These are phyloP conservation scores for Leptographium wingfieldii DNA, from an alignment of 2,329 filamentous ascomycete genomes.

Conservation along the genomic window DNA sequence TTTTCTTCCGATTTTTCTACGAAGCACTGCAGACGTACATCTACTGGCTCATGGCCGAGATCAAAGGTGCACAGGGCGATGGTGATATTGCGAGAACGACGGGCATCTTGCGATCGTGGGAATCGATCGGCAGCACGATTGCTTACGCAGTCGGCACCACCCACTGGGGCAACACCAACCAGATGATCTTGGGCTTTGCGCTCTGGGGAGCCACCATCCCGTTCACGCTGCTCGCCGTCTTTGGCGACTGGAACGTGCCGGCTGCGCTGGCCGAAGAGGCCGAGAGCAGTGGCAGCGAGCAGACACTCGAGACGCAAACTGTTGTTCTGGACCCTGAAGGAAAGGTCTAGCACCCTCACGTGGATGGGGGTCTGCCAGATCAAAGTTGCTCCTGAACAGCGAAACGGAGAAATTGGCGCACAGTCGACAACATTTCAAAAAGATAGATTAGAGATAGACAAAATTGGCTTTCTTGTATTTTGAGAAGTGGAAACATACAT, in stretches of 20 bases:
- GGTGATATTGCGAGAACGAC: conserved; percentile 1
- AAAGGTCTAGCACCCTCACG: too few species aligned
- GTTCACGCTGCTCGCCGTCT: background rate
- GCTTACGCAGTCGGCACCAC: conserved; percentile 2
- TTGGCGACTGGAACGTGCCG: background rate
- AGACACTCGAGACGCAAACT: background rate
- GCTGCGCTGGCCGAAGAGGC: background rate
- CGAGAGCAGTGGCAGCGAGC: background rate
- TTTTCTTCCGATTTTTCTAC: too few species aligned
- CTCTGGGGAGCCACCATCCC: background rate
- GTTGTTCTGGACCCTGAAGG: background rate
- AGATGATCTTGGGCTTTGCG: conserved; percentile 1
- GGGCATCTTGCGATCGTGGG: conserved; percentile 1
- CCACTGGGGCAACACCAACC: background rate
- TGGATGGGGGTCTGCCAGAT: too few species aligned
- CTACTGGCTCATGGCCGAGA: conserved; percentile 4
- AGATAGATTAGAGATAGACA: too few species aligned
- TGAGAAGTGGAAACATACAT: too few species aligned
- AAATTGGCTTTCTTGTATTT: too few species aligned
- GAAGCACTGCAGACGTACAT: background rate
- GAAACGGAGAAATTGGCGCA: too few species aligned
- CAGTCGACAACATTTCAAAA: too few species aligned
- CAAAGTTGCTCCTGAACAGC: too few species aligned
- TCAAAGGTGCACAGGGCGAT: conserved; percentile 1
- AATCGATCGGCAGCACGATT: conserved; percentile 3